Evolutionary conservation across 2,329 filamentous ascomycete species (phyloP), one percentile per base, ranked within the genome.

Genomic region (Diaporthe ampelina): DNA sequence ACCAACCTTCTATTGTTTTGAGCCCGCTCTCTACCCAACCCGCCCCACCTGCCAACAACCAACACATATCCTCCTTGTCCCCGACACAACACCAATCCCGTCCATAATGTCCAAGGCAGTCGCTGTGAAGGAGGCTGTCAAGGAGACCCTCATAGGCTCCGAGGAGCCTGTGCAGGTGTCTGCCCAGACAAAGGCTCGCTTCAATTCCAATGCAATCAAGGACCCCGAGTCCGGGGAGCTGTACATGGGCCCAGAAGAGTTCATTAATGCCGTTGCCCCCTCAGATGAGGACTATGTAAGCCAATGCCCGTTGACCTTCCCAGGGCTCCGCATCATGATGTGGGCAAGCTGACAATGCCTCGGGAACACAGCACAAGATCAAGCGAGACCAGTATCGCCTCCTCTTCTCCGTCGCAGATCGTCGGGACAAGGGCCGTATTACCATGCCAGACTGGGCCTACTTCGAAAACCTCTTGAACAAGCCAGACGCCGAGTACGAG

Each of bases 401-500:
- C 81, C 93, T 99, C 63, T 99, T 99, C 85, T 88, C 89, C 77
- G 94, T 99, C 74, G 97, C 97, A 79, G 97, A 99, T 84, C 91
- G 94, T 79, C 91, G 91, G 77, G 90, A 88, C 78, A 87, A 87
- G 58, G 95, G 95, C 77, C 92, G 90, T 79, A 88, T 99, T 78
- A 94, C 87, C 79, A 86, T 98, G 72, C 88, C 91, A 75, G 97
- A 99, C 86, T 99, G 96, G 95, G 92, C 90, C 61, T 93, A 94
- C 77, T 99, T 98, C 84, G 94, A 98, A 86, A 97, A 97, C 86
- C 90, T 99, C 77, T 92, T 99, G 74, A 89, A 90, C 78, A 98
- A 98, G 86, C 94, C 97, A 76, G 97, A 98, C 81, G 97, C 97
- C 83, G 97, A 99, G 86, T 99, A 99, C 86, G 95, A 98, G 84